Evolutionary conservation across 345 rosid species (phyloP).

Genomic region (Boechera retrofracta): DNA sequence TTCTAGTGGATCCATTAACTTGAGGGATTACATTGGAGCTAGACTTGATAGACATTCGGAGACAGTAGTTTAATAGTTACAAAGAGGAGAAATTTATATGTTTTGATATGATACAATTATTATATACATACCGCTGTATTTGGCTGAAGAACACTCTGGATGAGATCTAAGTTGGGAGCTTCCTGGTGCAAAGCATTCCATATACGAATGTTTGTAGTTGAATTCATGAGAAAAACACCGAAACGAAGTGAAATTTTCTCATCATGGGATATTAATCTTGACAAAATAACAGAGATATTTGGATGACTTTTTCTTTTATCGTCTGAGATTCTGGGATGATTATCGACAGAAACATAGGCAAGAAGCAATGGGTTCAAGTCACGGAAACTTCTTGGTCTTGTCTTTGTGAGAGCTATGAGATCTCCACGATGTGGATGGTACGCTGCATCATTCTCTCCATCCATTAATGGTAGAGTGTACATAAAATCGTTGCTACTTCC

Average conservation of each 20-base stretch:
- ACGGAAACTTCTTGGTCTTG: constrained; percentile 33
- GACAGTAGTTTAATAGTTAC: neutral
- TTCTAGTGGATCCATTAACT: too few species aligned
- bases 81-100: too few species aligned
- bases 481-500: too few species aligned
- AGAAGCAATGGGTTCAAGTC: constrained; percentile 41
- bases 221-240: constrained; percentile 42
- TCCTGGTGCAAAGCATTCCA: constrained; percentile 49
- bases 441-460: neutral
- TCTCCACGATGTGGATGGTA: constrained; percentile 49
- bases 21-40: neutral
- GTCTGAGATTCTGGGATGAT: too few species aligned
- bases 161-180: constrained; percentile 23
- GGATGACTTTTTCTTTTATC: neutral
- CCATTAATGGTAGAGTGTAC: too few species aligned
- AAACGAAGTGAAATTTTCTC: neutral
- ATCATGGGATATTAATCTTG: constrained; percentile 32
- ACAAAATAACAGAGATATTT: constrained; percentile 31
- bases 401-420: constrained; percentile 47
- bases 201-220: constrained; percentile 48
- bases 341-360: constrained; percentile 9
- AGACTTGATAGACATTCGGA: neutral
- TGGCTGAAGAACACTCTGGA: constrained; percentile 40
- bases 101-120: neutral
- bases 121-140: constrained; percentile 26